Base-by-base conservation (phyloP, 805 yeast genomes). In the Yarrowia sp. region DNA sequence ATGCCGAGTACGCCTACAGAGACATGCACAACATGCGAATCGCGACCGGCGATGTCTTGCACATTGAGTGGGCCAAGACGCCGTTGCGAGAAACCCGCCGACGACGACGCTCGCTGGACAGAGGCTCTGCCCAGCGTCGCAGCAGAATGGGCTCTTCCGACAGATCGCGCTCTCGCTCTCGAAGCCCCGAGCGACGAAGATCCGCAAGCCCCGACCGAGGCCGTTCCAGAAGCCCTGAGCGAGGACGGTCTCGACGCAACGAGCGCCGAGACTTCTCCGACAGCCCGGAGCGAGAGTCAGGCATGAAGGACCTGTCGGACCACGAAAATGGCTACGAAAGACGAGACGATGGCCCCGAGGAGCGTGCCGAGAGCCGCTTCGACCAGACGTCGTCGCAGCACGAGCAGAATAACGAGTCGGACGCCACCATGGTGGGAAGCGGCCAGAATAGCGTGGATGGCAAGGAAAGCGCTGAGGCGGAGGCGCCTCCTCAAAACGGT, bases 1-100 rank as follows among this genome's bases (percentile, higher is more conserved):
- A 70, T 56, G 73, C 73, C 35, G 73, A 70, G 18, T 73, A 70
- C 62, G 73, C 73, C n/a, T 69, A 68, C 66, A 61, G 69, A 29
- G 71, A 70, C 60, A 64, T 70, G 70, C 73, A 70, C 61, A 59
- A 65, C 55, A 62, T 65, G 31, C 66, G 70, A 18, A 63, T 70
- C 38, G 62, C 65, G 14, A 53, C 66, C 8, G 72, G 73, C 6
- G 73, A 71, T 55, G 55, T 68, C 4, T 14, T 70, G 14, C 63
- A 65, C 29, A 60, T 70, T 3, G 73, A 70, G 63, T 63, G 64
- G 64, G 64, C 64, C 35, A 63, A 63, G 44, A 58, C 62, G 24
- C 62, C 62, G 13, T 19, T 58, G 24, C 47, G 61, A 21, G 61
- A 55, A 32, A 38, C 47, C 6, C 35, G 47, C 14, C 31, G 53